Conservation (phyloP, 2,329 filamentous ascomycete species). For the Cladophialophora carrionii region DNA sequence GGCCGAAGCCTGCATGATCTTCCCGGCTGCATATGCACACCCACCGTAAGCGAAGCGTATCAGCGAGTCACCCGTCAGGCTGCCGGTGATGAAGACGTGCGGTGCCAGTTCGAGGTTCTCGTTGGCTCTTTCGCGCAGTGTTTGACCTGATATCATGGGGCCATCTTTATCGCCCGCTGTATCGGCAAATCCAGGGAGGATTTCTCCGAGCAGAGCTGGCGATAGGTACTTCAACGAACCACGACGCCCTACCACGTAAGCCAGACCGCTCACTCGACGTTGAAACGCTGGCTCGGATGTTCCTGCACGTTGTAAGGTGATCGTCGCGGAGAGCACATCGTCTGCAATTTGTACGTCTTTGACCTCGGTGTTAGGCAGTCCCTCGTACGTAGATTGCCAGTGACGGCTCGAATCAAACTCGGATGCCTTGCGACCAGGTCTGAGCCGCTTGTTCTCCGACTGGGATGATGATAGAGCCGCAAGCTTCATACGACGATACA, state of each 20-base stretch:
- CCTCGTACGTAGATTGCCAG: slow-evolving; percentile 59
- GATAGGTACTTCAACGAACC: slow-evolving; percentile 59
- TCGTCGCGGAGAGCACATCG: slow-evolving; percentile 40
- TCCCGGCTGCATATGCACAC: slow-evolving; percentile 60
- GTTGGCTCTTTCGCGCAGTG: slow-evolving; percentile 57
- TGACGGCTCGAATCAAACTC: slow-evolving; percentile 54
- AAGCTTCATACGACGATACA: slow-evolving; percentile 64
- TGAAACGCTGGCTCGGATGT: slow-evolving; percentile 50
- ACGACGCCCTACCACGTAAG: slow-evolving; percentile 61
- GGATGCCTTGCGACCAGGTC: slow-evolving; percentile 41
- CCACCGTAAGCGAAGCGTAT: slow-evolving; percentile 64
- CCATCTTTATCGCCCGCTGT: slow-evolving; percentile 30
- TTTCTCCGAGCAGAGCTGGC: slow-evolving; percentile 51
- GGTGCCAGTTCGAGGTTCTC: slow-evolving; percentile 57
- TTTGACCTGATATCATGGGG: slow-evolving; percentile 55
- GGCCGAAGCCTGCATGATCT: slow-evolving; percentile 46
- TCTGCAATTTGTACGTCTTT: slow-evolving; percentile 43
- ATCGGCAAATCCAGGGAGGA: slow-evolving; percentile 38
- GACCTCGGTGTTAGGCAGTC: slow-evolving; percentile 58
- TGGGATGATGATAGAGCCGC: slow-evolving; percentile 44
- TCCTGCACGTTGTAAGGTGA: slow-evolving; percentile 49
- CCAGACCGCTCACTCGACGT: slow-evolving; percentile 54
- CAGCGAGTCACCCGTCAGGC: slow-evolving; percentile 63
- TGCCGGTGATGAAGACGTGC: slow-evolving; percentile 61
- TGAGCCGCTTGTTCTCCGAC: slow-evolving; percentile 38